Evolutionary conservation across 768 basidiomycete genomes (phyloP), one percentile per base, ranked within the genome.

Genomic region (Suillus lakei): DNA sequence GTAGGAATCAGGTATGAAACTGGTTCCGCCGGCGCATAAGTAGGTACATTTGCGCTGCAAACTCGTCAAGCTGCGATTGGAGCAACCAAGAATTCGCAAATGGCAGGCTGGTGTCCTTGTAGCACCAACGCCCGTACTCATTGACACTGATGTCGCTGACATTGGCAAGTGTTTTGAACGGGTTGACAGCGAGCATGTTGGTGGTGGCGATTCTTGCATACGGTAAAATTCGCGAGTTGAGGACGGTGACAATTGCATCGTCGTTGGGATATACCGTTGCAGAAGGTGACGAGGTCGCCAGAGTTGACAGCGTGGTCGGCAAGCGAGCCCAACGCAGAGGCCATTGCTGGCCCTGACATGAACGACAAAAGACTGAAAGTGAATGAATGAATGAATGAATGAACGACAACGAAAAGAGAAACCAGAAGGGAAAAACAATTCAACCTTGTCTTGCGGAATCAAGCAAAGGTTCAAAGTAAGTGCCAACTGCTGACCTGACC

Each of bases 31-130:
- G 83, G 55, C 90, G 82, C 92, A 96, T 94, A 28, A 96, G 74
- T 13, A 94, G 77, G 76, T 96, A 97, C 15, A 92, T 85, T 70
- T 88, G 84, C 2, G 91, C 92, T 0, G 96, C 96, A 51, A 95
- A 78, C 67, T 97, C 95, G 72, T 95, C 98, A 10, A 93, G 74
- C 79, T 96, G 95, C 2, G 96, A 95, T 72, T 93, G 92, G 18
- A 94, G 81, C 36, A 88, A 83, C 51, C 85, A 79, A 0, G 88
- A 83, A 69, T 86, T 84, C 10, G 74, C 70, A 70, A 87, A 81
- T 10, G 87, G 82, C 28, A 90, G 77, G 68, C 82, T 81, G 48
- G 91, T 92, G 76, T 94, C 91, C 77, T 87, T 91, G 84, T 93
- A 94, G 70, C 84, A 89, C 56, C 87, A 81, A 61, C 93, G 91